These are phyloP conservation scores for Sphagnum fallax DNA, from an alignment of 228 moss, liverwort and hornwort genomes.

Conservation along the genomic window DNA sequence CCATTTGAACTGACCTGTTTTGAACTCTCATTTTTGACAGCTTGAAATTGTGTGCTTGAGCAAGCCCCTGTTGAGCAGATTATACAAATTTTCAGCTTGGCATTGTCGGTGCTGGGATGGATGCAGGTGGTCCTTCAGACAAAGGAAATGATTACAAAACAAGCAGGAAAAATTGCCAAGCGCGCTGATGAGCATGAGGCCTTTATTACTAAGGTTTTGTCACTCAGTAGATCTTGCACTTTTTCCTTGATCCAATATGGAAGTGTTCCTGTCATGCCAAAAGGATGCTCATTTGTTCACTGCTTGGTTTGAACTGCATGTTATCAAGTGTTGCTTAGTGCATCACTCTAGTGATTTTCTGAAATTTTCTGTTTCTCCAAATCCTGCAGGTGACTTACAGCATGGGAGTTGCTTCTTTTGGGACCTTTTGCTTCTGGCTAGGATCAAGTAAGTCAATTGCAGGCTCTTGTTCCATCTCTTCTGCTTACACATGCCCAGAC, in stretches of 20 bases:
- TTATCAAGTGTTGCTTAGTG: too few relatives aligned
- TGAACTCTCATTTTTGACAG: too few relatives aligned
- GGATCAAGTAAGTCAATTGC: conserved; percentile 72
- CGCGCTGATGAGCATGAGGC: conserved; percentile 54
- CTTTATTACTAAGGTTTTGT: conserved; percentile 37
- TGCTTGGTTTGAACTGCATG: too few relatives aligned
- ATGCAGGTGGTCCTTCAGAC: conserved; percentile 50
- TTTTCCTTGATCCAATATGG: too few relatives aligned
- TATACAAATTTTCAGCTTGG: not conserved
- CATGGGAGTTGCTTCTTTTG: conserved; percentile 87
- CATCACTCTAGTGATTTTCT: too few relatives aligned
- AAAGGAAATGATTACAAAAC: conserved; percentile 47
- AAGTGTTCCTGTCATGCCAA: too few relatives aligned
- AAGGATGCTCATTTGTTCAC: too few relatives aligned
- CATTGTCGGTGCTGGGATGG: not conserved
- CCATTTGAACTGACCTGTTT: not conserved
- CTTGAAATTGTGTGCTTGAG: not conserved
- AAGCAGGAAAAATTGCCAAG: conserved; percentile 45
- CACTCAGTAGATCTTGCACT: too few relatives aligned
- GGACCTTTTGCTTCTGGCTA: conserved; percentile 85
- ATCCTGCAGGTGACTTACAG: conserved; percentile 78
- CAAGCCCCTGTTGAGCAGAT: too few relatives aligned
- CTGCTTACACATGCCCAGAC: too few relatives aligned
- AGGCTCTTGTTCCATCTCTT: too few relatives aligned
- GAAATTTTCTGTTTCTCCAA: too few relatives aligned